Base-by-base conservation (phyloP, 257 asterid species). In the Paraleonurus japonicus region DNA sequence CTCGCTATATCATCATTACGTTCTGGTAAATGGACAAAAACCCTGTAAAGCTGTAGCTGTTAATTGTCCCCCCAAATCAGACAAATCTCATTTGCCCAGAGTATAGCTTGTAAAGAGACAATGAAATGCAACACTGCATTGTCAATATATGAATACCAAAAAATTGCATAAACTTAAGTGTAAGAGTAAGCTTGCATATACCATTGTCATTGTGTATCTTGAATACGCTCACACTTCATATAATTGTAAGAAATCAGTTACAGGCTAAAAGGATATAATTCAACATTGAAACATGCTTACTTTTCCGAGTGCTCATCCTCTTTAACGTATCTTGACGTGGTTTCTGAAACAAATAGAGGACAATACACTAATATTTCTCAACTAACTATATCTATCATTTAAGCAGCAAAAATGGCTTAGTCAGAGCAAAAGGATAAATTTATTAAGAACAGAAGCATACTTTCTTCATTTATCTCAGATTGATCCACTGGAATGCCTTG, bases 321-420 rank as follows among this genome's bases (percentile, higher is more conserved):
- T 62, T 67, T 65, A 61, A 65, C 80, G 75, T 61, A 76, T 79
- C 81, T 78, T 50, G 85, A 63, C 47, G 84, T 67, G 47, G 73
- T 65, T 83, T 85, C 98, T 89, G 84, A 71, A 74, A 37, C 73
- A 65, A 81, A 83, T 32, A 72, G 19, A 76, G 80, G 70, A 72
- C 33, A 53, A 43, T 72, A 26, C 64, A 54, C 13, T 54, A 71
- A 60, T 60, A 17, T 70, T 51, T 57, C 26, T 69, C 41, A 74
- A 66, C 51, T 63, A 45, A 50, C 70, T 39, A 61, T 69, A 39
- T 22, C 67, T 35, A 59, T 54, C 75, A 72, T 75, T 62, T 47
- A 59, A 70, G 72, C 65, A 50, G 71, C n/a, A 28, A 71, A 47
- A 26, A 60, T 59, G 28, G 67, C 78, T 50, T 19, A n/a, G 68